Evolutionary conservation across 352 stramenopile genomes (phyloP).

Genomic region (Globisporangium mamillatum): DNA sequence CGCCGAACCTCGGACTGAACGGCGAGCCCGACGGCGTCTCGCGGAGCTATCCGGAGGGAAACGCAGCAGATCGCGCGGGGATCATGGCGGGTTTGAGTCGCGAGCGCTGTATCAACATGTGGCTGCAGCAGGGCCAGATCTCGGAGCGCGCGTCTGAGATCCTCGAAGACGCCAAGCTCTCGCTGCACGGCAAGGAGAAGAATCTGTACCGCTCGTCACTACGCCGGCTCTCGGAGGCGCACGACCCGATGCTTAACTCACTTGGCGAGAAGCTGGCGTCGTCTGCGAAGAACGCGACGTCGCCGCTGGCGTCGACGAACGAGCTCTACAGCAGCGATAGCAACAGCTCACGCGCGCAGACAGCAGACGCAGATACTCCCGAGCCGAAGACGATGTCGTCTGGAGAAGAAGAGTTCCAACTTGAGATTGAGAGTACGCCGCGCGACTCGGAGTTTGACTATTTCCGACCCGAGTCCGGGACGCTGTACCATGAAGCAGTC

Average conservation of each 20-base stretch:
- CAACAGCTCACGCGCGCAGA: not conserved
- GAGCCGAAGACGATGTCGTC: constrained; percentile 6
- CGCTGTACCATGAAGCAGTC: constrained; percentile 78
- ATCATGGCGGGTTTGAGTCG: constrained; percentile 27
- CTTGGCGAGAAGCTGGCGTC: constrained; percentile 60
- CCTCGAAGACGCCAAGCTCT: constrained; percentile 75
- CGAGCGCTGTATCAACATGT: constrained; percentile 79
- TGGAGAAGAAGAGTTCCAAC: constrained; percentile 5
- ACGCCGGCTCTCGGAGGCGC: constrained; percentile 56
- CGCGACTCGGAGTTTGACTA: constrained; percentile 26
- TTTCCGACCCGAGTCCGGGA: constrained; percentile 59
- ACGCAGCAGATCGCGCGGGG: constrained; percentile 4
- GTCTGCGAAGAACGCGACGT: constrained; percentile 27
- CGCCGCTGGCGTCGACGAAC: constrained; percentile 18
- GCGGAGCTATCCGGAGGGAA: constrained; percentile 16
- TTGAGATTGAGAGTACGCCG: constrained; percentile 15
- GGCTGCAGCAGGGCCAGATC: constrained; percentile 75
- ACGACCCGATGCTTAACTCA: constrained; percentile 65
- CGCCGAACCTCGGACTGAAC: constrained; percentile 11
- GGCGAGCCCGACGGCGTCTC: constrained; percentile 16
- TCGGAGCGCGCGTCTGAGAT: constrained; percentile 82
- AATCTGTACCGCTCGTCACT: constrained; percentile 72
- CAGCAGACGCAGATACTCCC: not conserved
- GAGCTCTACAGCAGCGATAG: constrained; percentile 14
- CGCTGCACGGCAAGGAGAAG: constrained; percentile 78